A percentile compares a stretch with the other conserved stretches of the same genome.
Evolutionary conservation across 139 green algal species (phyloP).

Genomic region (Micromonas commoda): DNA sequence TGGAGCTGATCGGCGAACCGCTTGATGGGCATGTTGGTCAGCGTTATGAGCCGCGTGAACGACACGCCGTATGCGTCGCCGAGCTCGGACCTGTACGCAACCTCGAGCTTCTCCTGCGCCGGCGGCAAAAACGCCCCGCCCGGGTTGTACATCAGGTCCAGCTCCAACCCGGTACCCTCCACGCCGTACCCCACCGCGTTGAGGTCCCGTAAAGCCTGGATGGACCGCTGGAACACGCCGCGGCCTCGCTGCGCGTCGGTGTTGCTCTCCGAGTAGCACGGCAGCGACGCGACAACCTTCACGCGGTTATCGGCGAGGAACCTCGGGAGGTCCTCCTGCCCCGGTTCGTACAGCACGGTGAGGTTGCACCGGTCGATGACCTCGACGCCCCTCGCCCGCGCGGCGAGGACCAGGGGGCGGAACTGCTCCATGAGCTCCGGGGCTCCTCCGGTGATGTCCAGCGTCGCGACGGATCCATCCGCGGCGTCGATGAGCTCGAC

Average conservation of each 20-base stretch:
- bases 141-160: conserved; percentile 98
- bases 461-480: conserved; percentile 43
- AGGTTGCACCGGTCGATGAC: conserved; percentile 98
- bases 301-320: conserved; percentile 83
- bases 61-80: conserved; percentile 64
- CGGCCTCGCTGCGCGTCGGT: conserved; percentile 71
- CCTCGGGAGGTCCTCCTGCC: conserved; percentile 67
- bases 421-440: conserved; percentile 85
- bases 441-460: conserved; percentile 92
- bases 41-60: conserved; percentile 78
- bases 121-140: conserved; percentile 47
- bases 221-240: conserved; percentile 87
- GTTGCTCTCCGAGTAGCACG: conserved; percentile 82
- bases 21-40: conserved; percentile 99
- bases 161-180: conserved; percentile 51
- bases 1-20: conserved; percentile 79
- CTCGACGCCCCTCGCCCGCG: conserved; percentile 57
- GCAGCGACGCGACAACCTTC: conserved; percentile 84
- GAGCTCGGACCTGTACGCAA: conserved; percentile 56
- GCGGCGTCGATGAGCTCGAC: conserved; percentile 56
- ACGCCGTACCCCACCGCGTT: conserved; percentile 73
- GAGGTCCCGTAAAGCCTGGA: conserved; percentile 64
- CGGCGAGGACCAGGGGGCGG: conserved; percentile 70
- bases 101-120: conserved; percentile 51
- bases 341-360: conserved; percentile 89